Base-by-base conservation (phyloP, 495 filamentous ascomycete species). In the Parathielavia appendiculata region DNA sequence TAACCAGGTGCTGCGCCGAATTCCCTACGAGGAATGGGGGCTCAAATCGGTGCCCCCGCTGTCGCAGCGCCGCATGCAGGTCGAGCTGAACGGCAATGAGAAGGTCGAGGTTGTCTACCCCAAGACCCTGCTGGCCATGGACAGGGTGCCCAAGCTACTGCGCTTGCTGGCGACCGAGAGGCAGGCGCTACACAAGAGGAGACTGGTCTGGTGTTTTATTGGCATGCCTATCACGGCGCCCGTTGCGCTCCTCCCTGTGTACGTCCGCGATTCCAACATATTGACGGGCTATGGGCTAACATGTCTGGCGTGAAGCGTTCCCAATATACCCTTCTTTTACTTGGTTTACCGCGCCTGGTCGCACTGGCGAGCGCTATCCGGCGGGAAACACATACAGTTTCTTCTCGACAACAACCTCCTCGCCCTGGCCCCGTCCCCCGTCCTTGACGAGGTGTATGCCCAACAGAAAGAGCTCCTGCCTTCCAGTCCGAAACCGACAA, bases 291-390 rank as follows among this genome's bases (percentile, higher is more conserved):
- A 22, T 51, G 2, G 23, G n/a, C 56, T 52, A 19, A 58, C 34
- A 20, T 16, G 3, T 35, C 11, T 12, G 26, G 26, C n/a, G 39
- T 48, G 12, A n/a, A 96, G 91, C 45, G 76, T 97, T 60, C 92
- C 92, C 9, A 97, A 97, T 68, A 78, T 98, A n/a, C 93, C 93
- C 23, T 97, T 97, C 76, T 97, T 97, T 76, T 99, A 97, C 68
- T 77, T 97, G 17, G 81, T 79, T 2, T 99, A 95, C 72, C 80
- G 93, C 52, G 83, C 83, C 35, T 86, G 81, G 77, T 86, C 81
- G 35, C 82, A 85, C 60, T 85, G 80, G 79, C 72, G 79, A 76
- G 93, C 93, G 38, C 73, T 95, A 40, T 81, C 82, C 20, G 93
- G 93, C 30, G 92, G 91, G 32, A 87, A 84, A 66, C 90, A 97